A percentile compares a stretch with the other conserved stretches of the same genome.
Evolutionary conservation across 73 alveolate genomes (phyloP).

Genomic region (Paramecium tetraurelia): DNA sequence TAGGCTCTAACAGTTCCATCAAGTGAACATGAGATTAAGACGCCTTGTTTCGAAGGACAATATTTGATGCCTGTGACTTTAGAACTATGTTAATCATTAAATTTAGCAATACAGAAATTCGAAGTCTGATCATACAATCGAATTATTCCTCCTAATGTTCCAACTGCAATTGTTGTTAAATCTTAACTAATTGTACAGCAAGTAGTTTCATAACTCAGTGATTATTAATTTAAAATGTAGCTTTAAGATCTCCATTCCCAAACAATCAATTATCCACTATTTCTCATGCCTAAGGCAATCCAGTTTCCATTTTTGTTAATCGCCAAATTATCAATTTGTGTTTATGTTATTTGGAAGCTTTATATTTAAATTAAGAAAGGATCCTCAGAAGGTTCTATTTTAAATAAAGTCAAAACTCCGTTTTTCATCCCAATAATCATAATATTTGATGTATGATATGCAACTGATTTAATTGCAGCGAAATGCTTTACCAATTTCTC

Average conservation of each 20-base stretch:
- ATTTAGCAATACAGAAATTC: constrained; percentile 78
- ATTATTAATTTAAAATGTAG: constrained; percentile 88
- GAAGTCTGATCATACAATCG: constrained; percentile 83
- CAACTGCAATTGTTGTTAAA: constrained; percentile 87
- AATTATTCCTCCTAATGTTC: constrained; percentile 90
- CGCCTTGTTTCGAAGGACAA: constrained; percentile 77
- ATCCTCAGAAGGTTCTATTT: constrained; percentile 64
- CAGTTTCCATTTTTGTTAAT: constrained; percentile 91
- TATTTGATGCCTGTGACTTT: constrained; percentile 85
- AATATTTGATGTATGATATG: constrained; percentile 71
- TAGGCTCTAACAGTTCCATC: constrained; percentile 98
- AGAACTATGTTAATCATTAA: constrained; percentile 68
- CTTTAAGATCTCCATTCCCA: constrained; percentile 98
- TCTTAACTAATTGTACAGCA: constrained; percentile 80
- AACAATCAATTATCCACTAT: constrained; percentile 87
- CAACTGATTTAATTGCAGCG: constrained; percentile 74
- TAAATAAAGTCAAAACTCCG: constrained; percentile 84
- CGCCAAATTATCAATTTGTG: constrained; percentile 79
- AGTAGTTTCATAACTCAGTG: constrained; percentile 80
- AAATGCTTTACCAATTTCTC: constrained; percentile 54
- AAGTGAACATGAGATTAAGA: constrained; percentile 78
- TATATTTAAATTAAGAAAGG: constrained; percentile 72
- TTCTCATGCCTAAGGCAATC: constrained; percentile 88
- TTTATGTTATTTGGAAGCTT: constrained; percentile 84
- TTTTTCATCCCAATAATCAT: constrained; percentile 82